Percentiles rank a stretch among this genome's conserved stretches.
Conservation (phyloP, 2,329 filamentous ascomycete genomes). For the Cercospora canescens region DNA sequence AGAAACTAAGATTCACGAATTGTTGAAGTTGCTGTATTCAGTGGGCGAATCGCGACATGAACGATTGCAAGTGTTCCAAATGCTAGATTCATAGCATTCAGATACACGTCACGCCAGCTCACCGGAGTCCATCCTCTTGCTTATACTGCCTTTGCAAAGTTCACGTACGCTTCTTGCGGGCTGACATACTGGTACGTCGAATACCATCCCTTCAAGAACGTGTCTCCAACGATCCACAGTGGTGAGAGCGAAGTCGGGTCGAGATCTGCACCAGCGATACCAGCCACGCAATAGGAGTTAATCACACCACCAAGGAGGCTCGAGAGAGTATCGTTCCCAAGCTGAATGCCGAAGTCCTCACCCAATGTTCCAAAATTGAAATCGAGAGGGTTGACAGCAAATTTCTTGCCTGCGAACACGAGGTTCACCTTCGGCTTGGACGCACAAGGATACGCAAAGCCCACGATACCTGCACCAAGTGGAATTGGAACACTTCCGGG, state of each 20-base stretch:
- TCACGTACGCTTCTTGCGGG: slow-evolving; percentile 23
- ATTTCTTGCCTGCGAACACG: slow-evolving; percentile 31
- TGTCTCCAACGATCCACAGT: slow-evolving; percentile 28
- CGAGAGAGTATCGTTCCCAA: slow-evolving; percentile 15
- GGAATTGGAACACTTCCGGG: slow-evolving; percentile 35
- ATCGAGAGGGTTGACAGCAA: slow-evolving; percentile 28
- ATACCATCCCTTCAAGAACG: slow-evolving; percentile 31
- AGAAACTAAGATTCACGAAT: slow-evolving; percentile 5
- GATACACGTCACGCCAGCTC: neutral
- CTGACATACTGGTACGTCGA: slow-evolving; percentile 23
- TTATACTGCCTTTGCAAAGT: slow-evolving; percentile 28
- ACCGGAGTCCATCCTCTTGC: neutral
- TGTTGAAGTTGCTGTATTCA: neutral
- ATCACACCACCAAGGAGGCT: slow-evolving; percentile 8
- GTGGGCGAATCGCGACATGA: neutral
- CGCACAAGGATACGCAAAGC: slow-evolving; percentile 37
- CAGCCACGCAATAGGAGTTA: slow-evolving; percentile 21
- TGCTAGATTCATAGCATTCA: neutral
- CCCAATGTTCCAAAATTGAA: slow-evolving; percentile 26
- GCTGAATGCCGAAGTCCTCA: slow-evolving; percentile 15
- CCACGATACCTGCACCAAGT: slow-evolving; percentile 23
- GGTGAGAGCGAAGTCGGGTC: slow-evolving; percentile 16
- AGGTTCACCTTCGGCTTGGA: slow-evolving; percentile 30
- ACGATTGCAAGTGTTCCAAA: neutral
- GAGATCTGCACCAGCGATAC: slow-evolving; percentile 24